Evolutionary conservation across 108 stramenopile genomes (phyloP), one percentile per base, ranked within the genome.

Genomic region (Skeletonema grethae): DNA sequence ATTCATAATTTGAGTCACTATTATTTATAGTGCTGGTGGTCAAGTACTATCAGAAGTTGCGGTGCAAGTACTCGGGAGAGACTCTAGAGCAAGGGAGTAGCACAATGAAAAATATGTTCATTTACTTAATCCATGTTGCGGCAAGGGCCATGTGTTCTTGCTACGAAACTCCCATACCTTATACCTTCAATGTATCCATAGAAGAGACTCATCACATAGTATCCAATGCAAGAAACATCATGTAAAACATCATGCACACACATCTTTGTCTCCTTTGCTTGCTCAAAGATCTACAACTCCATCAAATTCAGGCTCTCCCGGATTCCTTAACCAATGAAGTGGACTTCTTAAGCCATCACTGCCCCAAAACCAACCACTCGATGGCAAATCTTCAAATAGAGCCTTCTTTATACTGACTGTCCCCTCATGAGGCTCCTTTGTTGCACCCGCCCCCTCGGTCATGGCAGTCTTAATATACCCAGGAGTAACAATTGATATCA

Each of bases 261-360:
- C 8, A 1, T 1, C 31, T 34, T 34, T 34, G 4, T 34, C 7
- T 34, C 6, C 8, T 7, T 34, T 34, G 6, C 34, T 12, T 45
- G n/a, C 43, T n/a, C 43, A 45, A n/a, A 45, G 43, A 10, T 45
- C 43, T n/a, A 45, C 43, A 10, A 45, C 43, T 12, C 89, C 89
- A 63, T 84, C 84, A 64, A 77, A 87, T 45, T 82, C 89, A 6
- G 89, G 85, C n/a, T 90, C 89, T 12, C 89, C 89, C 7, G 86
- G 89, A 78, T 85, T 86, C 32, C 89, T 61, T 69, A 82, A 69
- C 30, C 67, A 86, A 61, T 90, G 86, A 13, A 85, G 62, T 13
- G 85, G 89, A 53, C 75, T 77, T 34, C 89, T 76, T 43, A 71
- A 61, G 15, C 83, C 83, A 69, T 90, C 89, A 35, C 82, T 83